phyloP scores from a whole-genome alignment of 345 rosid species.

The Stellera chamaejasme region DNA sequence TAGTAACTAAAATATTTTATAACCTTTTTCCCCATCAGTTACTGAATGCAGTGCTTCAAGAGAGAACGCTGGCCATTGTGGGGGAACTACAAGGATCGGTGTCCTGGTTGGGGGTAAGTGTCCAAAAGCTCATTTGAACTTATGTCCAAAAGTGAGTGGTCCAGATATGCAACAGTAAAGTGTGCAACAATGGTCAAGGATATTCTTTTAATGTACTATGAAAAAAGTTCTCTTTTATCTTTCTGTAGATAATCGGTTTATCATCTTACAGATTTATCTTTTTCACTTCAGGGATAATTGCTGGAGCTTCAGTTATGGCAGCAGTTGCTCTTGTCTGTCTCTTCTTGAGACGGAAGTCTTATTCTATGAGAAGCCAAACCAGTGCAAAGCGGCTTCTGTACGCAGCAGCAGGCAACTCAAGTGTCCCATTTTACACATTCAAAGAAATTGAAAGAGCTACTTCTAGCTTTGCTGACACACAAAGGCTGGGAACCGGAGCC shows the following conservation, averaged over 20 bases:
- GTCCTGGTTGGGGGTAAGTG: constrained; percentile 66
- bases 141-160: too few relatives aligned
- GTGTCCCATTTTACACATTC: constrained; percentile 56
- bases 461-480: constrained; percentile 55
- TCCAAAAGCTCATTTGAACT: background rate
- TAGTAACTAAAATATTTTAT: background rate
- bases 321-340: constrained; percentile 32
- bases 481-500: constrained; percentile 83
- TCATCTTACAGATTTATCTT: background rate
- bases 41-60: constrained; percentile 33
- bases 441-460: constrained; percentile 84
- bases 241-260: background rate
- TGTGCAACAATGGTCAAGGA: too few relatives aligned
- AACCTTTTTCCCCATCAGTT: constrained; percentile 13
- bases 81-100: constrained; percentile 30
- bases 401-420: constrained; percentile 72
- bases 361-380: constrained; percentile 34
- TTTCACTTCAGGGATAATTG: constrained; percentile 34
- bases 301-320: constrained; percentile 48
- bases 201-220: too few relatives aligned
- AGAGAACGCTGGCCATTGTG: constrained; percentile 32
- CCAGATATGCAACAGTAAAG: too few relatives aligned
- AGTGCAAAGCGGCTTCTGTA: constrained; percentile 67
- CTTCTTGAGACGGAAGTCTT: constrained; percentile 31
- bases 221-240: background rate